These are phyloP conservation scores for Lentinula boryana DNA, from an alignment of 768 basidiomycete species.

Conservation along the genomic window DNA sequence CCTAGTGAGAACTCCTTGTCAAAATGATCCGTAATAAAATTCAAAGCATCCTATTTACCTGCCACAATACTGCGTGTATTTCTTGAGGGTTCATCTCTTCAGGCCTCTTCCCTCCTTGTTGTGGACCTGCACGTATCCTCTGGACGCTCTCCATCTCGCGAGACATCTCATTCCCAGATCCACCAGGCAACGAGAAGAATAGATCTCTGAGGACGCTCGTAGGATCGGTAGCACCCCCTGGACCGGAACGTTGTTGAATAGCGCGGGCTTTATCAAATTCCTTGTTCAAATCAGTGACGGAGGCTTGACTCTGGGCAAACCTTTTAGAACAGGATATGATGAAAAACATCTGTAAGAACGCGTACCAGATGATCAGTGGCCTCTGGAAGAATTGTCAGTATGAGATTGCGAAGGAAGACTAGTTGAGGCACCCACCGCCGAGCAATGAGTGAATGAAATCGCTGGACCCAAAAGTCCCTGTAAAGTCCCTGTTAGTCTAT, in stretches of 20 bases:
- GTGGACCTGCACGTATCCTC: conserved; percentile 54
- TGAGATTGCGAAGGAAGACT: neutral
- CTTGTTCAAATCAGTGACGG: conserved; percentile 81
- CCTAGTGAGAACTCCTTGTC: conserved; percentile 28
- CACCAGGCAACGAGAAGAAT: conserved; percentile 58
- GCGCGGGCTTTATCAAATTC: conserved; percentile 69
- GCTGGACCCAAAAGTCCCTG: conserved; percentile 69
- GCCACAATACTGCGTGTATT: conserved; percentile 77
- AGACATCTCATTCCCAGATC: conserved; percentile 53
- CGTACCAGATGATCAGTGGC: conserved; percentile 58
- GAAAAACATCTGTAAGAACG: neutral
- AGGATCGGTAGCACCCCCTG: conserved; percentile 26
- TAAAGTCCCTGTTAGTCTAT: neutral
- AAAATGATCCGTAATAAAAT: conserved; percentile 50
- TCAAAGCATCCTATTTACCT: conserved; percentile 33
- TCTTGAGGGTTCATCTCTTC: conserved; percentile 88
- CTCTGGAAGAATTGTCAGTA: conserved; percentile 29
- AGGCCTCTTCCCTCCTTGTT: conserved; percentile 62
- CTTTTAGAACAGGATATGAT: neutral
- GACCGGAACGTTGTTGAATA: conserved; percentile 32
- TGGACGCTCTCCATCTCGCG: conserved; percentile 73
- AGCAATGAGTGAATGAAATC: conserved; percentile 78
- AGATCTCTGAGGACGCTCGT: conserved; percentile 52
- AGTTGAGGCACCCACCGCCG: conserved; percentile 43
- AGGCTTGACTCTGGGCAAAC: conserved; percentile 44